These are phyloP conservation scores for Chamaecyparis obtusa DNA, from an alignment of 75 land plant genomes.

Conservation along the genomic window DNA sequence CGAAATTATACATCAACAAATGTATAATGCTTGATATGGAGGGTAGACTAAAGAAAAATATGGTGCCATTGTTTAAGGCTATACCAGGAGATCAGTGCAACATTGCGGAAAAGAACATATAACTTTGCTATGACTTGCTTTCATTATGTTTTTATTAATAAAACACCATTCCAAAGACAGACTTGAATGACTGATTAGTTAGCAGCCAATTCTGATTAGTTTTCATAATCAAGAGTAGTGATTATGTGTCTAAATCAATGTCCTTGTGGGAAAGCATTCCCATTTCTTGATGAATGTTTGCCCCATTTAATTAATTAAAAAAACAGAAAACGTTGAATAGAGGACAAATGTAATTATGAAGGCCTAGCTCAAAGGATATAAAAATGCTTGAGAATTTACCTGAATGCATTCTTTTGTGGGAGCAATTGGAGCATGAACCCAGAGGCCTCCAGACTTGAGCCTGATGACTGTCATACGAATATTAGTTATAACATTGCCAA, in stretches of 20 bases:
- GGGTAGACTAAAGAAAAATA: background rate
- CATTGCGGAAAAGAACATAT: background rate
- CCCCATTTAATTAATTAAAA: background rate
- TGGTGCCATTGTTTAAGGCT: background rate
- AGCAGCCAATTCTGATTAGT: background rate
- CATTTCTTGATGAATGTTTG: background rate
- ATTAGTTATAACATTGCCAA: constrained; percentile 95
- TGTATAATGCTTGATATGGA: background rate
- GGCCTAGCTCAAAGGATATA: background rate
- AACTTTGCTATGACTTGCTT: background rate
- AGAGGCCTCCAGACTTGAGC: constrained; percentile 95
- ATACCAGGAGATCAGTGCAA: background rate
- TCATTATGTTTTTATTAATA: background rate
- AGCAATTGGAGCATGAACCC: constrained; percentile 99
- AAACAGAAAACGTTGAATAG: background rate
- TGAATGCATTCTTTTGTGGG: constrained; percentile 95
- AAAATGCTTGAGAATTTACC: constrained; percentile 42
- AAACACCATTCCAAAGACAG: background rate
- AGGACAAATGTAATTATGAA: background rate
- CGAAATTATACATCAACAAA: background rate
- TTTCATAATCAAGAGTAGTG: background rate
- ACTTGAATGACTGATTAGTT: background rate
- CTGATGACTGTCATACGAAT: constrained; percentile 96
- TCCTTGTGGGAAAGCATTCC: background rate
- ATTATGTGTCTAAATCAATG: background rate